A percentile compares a stretch with the other conserved stretches of the same genome.
Evolutionary conservation across 2,329 filamentous ascomycete genomes (phyloP).

Genomic region (Fusarium poae): DNA sequence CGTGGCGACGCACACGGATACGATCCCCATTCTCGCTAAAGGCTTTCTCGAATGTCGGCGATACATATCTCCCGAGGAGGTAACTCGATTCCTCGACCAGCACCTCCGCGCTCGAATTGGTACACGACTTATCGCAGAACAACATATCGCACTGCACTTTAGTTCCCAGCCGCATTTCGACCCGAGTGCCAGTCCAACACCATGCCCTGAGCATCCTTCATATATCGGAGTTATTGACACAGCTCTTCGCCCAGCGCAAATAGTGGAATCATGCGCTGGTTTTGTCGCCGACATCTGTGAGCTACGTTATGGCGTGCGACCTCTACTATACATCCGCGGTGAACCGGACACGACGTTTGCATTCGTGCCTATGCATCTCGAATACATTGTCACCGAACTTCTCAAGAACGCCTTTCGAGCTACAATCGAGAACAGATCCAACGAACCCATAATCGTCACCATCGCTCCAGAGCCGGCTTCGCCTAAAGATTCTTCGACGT

Average conservation of each 20-base stretch:
- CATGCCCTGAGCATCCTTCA: constrained; percentile 66
- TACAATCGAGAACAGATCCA: constrained; percentile 85
- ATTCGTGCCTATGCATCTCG: constrained; percentile 93
- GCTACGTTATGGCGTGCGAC: constrained; percentile 91
- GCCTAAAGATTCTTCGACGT: constrained; percentile 44
- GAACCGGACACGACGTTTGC: constrained; percentile 90
- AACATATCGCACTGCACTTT: constrained; percentile 92
- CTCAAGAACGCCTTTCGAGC: constrained; percentile 97
- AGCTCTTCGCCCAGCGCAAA: constrained; percentile 81
- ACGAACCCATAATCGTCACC: constrained; percentile 89
- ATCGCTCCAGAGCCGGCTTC: constrained; percentile 77
- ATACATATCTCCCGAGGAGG: constrained; percentile 85
- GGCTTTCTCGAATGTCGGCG: constrained; percentile 94
- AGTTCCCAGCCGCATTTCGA: constrained; percentile 77
- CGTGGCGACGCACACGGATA: constrained; percentile 94
- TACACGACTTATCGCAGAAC: constrained; percentile 92
- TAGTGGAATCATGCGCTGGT: constrained; percentile 85
- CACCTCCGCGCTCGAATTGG: constrained; percentile 95
- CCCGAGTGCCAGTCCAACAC: constrained; percentile 63
- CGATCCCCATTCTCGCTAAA: constrained; percentile 90
- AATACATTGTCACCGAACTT: constrained; percentile 97
- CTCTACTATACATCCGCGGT: constrained; percentile 83
- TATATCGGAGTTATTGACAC: constrained; percentile 98
- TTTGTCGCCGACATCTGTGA: constrained; percentile 98
- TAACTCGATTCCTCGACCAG: constrained; percentile 93